These are phyloP conservation scores for Mycena metata DNA, from an alignment of 768 basidiomycete genomes.

Conservation along the genomic window DNA sequence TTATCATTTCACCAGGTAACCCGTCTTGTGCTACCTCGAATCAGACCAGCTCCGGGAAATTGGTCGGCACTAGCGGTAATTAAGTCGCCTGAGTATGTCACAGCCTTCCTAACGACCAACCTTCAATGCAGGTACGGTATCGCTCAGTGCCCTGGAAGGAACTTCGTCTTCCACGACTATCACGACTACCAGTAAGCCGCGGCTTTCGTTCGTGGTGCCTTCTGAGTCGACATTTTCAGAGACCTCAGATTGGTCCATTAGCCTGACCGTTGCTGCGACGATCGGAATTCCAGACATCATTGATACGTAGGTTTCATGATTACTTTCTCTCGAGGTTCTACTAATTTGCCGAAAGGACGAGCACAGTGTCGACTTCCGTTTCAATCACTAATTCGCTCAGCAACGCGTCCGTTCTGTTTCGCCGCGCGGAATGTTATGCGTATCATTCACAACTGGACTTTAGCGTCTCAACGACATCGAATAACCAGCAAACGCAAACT, in stretches of 20 bases:
- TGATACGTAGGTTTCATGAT: constrained; percentile 1
- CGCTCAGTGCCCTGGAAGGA: constrained; percentile 24
- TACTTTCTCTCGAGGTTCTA: background rate
- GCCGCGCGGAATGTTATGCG: background rate
- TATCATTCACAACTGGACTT: background rate
- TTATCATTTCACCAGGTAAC: background rate
- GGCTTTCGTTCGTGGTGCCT: background rate
- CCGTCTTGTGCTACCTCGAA: constrained; percentile 23
- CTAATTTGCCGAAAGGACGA: constrained; percentile 1
- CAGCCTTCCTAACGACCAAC: background rate
- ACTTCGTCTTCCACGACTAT: constrained; percentile 18
- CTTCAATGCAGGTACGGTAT: constrained; percentile 12
- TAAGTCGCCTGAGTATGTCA: background rate
- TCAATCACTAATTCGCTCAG: constrained; percentile 23
- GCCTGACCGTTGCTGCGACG: constrained; percentile 19
- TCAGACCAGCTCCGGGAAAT: constrained; percentile 20
- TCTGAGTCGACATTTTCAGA: constrained; percentile 5
- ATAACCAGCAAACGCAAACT: constrained; percentile 27
- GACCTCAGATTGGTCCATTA: constrained; percentile 22
- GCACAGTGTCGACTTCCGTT: constrained; percentile 4
- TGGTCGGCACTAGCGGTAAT: constrained; percentile 30
- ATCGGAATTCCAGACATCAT: constrained; percentile 28
- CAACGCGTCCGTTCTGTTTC: constrained; percentile 15
- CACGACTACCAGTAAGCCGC: constrained; percentile 16
- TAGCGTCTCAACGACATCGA: constrained; percentile 18